These are phyloP conservation scores for Magnusiomyces paraingens DNA, from an alignment of 1,139 yeast genomes.

Conservation along the genomic window DNA sequence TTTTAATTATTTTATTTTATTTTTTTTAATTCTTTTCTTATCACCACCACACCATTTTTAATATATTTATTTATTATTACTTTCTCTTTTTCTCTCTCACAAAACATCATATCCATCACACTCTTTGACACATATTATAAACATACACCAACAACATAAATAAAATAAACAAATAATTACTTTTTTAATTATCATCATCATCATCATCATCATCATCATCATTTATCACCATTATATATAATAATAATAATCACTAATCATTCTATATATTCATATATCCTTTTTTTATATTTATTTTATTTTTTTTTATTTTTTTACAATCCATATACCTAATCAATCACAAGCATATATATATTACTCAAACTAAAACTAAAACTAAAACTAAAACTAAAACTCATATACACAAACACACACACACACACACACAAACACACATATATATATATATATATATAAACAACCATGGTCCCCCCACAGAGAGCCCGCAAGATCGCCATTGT, in stretches of 20 bases:
- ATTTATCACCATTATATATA: too few relatives aligned
- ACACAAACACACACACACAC: not conserved
- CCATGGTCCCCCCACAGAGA: conserved; percentile 28
- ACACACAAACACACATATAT: not conserved
- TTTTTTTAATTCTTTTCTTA: not conserved
- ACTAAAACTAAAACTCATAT: not conserved
- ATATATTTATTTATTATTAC: not conserved
- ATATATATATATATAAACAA: not conserved
- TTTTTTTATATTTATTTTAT: too few relatives aligned
- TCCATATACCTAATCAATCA: too few relatives aligned
- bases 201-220: too few relatives aligned
- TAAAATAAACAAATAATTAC: too few relatives aligned
- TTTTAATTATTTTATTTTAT: conserved; percentile 2
- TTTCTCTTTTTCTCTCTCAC: not conserved
- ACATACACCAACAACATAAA: too few relatives aligned
- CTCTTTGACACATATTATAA: too few relatives aligned
- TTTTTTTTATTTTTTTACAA: too few relatives aligned
- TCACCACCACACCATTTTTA: not conserved
- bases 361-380: not conserved
- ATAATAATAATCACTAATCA: too few relatives aligned
- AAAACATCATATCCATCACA: too few relatives aligned
- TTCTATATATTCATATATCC: too few relatives aligned
- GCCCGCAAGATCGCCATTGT: conserved; percentile 82
- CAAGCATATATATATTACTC: too few relatives aligned
- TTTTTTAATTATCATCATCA: not conserved